Percentiles rank a stretch among this genome's conserved stretches.
Conservation (phyloP, 352 stramenopile species). For the Peronosclerospora sorghi region DNA sequence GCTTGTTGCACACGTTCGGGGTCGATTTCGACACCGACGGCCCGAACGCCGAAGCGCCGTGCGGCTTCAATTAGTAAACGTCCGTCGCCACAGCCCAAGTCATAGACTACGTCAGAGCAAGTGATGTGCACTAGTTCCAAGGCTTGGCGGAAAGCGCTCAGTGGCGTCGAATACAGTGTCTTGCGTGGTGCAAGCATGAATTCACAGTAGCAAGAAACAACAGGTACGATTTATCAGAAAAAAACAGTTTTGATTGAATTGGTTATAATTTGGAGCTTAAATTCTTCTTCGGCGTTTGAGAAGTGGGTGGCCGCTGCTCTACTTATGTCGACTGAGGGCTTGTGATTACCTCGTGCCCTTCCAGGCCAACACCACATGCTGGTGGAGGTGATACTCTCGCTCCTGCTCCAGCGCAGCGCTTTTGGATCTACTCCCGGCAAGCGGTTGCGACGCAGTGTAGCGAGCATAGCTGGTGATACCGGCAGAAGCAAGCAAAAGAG, state of each 20-base stretch:
- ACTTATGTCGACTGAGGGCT: too few relatives aligned
- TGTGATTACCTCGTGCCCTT: slow-evolving; percentile 62
- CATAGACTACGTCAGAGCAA: slow-evolving; percentile 47
- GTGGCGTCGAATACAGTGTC: slow-evolving; percentile 71
- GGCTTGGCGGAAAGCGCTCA: slow-evolving; percentile 43
- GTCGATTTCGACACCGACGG: slow-evolving; percentile 62
- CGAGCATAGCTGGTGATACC: slow-evolving; percentile 56
- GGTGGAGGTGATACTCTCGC: slow-evolving; percentile 39
- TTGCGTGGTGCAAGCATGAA: slow-evolving; percentile 66
- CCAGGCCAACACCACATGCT: slow-evolving; percentile 54
- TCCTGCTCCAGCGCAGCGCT: slow-evolving; percentile 22
- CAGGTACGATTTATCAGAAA: too few relatives aligned
- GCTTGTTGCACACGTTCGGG: slow-evolving; percentile 26
- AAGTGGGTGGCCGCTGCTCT: too few relatives aligned
- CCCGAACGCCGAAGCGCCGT: slow-evolving; percentile 30
- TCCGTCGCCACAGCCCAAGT: slow-evolving; percentile 72
- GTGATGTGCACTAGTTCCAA: slow-evolving; percentile 36
- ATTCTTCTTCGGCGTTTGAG: too few relatives aligned
- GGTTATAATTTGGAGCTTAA: too few relatives aligned
- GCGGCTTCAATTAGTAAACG: slow-evolving; percentile 58
- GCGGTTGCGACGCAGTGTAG: slow-evolving; percentile 32
- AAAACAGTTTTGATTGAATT: too few relatives aligned
- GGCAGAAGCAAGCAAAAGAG: slow-evolving; percentile 50
- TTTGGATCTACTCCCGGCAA: slow-evolving; percentile 19
- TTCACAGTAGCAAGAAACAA: too few relatives aligned